phyloP scores from a whole-genome alignment of 2,329 filamentous ascomycete genomes.

The Shiraia bambusicola region DNA sequence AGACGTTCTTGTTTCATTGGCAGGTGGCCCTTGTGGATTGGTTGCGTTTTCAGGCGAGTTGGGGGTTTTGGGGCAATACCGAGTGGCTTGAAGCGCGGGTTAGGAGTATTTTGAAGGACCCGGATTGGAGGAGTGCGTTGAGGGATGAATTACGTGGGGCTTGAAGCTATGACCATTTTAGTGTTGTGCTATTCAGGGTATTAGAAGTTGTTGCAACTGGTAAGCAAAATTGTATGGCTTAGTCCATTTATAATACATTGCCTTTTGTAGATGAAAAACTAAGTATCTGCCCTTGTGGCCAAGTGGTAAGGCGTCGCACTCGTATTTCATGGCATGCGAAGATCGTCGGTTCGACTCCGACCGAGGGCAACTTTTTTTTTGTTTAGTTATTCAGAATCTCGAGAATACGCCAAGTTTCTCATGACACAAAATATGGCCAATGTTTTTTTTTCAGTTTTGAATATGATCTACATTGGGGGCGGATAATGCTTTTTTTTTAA shows the following conservation, averaged over 20 bases:
- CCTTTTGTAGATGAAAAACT: too few species aligned
- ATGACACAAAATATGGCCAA: not conserved
- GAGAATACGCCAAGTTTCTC: not conserved
- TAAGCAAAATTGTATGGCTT: too few species aligned
- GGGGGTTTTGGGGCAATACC: slow-evolving; percentile 43
- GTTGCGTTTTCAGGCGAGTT: slow-evolving; percentile 51
- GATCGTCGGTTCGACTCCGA: not conserved
- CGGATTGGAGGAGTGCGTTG: slow-evolving; percentile 22
- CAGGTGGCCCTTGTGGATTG: slow-evolving; percentile 68
- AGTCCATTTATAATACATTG: too few species aligned
- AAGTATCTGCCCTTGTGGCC: not conserved
- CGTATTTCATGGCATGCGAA: not conserved
- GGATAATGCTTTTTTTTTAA: too few species aligned
- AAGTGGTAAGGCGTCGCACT: not conserved
- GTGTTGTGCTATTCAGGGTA: too few species aligned
- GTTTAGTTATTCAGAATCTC: not conserved
- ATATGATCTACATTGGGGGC: too few species aligned
- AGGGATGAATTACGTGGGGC: too few species aligned
- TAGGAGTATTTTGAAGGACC: slow-evolving; percentile 27
- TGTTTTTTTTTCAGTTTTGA: too few species aligned
- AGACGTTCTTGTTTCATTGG: slow-evolving; percentile 61
- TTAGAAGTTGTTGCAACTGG: too few species aligned
- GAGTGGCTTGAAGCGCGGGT: slow-evolving; percentile 40
- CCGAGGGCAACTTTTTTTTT: too few species aligned
- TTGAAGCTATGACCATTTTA: too few species aligned